Percentiles rank a stretch among this genome's conserved stretches.
phyloP scores from a whole-genome alignment of 306 rosid genomes.

The Parietaria judaica region DNA sequence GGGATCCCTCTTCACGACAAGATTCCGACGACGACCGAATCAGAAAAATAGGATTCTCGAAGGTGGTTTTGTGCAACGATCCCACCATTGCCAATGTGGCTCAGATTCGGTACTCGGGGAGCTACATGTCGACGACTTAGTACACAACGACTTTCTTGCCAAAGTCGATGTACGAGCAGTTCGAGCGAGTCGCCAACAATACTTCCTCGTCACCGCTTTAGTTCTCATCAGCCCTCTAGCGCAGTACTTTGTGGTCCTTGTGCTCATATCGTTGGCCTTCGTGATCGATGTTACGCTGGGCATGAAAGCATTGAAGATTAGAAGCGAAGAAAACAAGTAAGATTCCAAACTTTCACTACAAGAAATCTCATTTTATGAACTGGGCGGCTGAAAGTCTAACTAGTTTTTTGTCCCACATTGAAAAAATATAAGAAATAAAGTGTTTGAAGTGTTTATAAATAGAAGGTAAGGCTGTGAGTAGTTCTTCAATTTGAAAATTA shows the following conservation, averaged over 20 bases:
- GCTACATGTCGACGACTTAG: slow-evolving; percentile 25
- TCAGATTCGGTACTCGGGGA: slow-evolving; percentile 21
- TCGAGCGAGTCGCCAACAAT: slow-evolving; percentile 30
- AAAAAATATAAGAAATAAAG: no score
- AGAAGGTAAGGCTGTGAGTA: no score
- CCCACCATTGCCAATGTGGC: slow-evolving; percentile 18
- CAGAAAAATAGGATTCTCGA: slow-evolving; percentile 13
- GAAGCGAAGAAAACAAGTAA: slow-evolving; percentile 7
- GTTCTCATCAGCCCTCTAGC: slow-evolving; percentile 13
- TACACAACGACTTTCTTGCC: slow-evolving; percentile 26
- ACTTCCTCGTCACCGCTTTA: slow-evolving; percentile 28
- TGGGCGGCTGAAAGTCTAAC: no score
- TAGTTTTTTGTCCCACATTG: no score
- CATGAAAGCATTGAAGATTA: slow-evolving; percentile 30
- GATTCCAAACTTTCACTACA: no score
- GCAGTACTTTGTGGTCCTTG: slow-evolving; percentile 1
- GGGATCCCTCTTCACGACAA: no score
- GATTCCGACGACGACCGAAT: no score
- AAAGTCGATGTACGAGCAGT: slow-evolving; percentile 27
- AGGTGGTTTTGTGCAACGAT: slow-evolving; percentile 27
- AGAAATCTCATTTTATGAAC: no score
- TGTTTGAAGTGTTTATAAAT: no score
- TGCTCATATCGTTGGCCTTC: slow-evolving; percentile 26
- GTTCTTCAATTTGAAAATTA: no score
- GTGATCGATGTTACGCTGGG: slow-evolving; percentile 28